phyloP scores from a whole-genome alignment of 2,329 filamentous ascomycete genomes.

The Fusarium sp. region DNA sequence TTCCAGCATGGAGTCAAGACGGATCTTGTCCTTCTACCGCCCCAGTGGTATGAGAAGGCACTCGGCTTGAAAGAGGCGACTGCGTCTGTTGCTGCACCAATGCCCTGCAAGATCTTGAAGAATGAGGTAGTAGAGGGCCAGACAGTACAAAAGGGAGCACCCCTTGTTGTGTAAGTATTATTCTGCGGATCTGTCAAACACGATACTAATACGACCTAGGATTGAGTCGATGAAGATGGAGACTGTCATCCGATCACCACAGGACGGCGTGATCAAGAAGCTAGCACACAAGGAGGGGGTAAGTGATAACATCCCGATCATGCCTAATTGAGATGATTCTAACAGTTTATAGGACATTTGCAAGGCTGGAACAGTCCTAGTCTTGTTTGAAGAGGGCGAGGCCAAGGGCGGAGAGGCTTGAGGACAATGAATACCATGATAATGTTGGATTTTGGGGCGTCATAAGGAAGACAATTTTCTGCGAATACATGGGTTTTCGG shows the following conservation, averaged over 20 bases:
- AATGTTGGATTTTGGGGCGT: slow-evolving; percentile 21
- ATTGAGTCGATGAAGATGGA: slow-evolving; percentile 95
- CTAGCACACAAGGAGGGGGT: slow-evolving; percentile 80
- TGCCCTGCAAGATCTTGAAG: slow-evolving; percentile 96
- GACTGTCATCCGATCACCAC: slow-evolving; percentile 82
- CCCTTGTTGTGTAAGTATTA: slow-evolving; percentile 78
- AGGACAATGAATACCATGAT: slow-evolving; percentile 13
- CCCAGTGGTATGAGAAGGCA: slow-evolving; percentile 88
- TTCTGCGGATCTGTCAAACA: slow-evolving; percentile 41
- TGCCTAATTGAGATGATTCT: slow-evolving; percentile 9
- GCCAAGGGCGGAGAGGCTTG: slow-evolving; percentile 41
- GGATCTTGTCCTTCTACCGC: slow-evolving; percentile 66
- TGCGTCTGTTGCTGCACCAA: slow-evolving; percentile 89
- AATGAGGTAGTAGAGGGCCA: slow-evolving; percentile 89
- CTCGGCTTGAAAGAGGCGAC: slow-evolving; percentile 82
- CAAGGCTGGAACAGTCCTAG: slow-evolving; percentile 79
- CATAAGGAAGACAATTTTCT: slow-evolving; percentile 25
- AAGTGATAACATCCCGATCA: slow-evolving; percentile 47
- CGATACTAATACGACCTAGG: slow-evolving; percentile 50
- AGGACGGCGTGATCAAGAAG: slow-evolving; percentile 76
- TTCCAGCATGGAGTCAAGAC: slow-evolving; percentile 77
- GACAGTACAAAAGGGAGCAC: slow-evolving; percentile 83
- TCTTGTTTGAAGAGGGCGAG: slow-evolving; percentile 72
- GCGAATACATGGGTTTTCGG: slow-evolving; percentile 15
- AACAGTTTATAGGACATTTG: slow-evolving; percentile 72